Conservation (phyloP, 2,329 filamentous ascomycete genomes). For the Cladophialophora psammophila region DNA sequence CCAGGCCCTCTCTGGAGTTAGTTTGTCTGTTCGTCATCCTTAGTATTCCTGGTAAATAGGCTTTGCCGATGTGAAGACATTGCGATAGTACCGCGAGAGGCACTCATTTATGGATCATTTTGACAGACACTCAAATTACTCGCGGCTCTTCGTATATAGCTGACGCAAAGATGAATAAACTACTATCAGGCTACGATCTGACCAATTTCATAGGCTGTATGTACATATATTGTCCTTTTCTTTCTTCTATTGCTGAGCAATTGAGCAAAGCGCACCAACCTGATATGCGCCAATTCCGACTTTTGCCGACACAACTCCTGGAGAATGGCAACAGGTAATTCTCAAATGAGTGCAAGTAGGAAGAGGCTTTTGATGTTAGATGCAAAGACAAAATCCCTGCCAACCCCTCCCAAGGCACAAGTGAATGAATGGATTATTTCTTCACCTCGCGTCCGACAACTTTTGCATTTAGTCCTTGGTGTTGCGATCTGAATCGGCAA, state of each 20-base stretch:
- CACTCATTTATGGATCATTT: no score
- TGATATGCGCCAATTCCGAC: not conserved
- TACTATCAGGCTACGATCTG: not conserved
- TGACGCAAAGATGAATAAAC: not conserved
- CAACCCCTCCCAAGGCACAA: not conserved
- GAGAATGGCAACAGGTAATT: not conserved
- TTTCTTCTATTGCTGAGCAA: not conserved
- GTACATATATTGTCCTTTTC: not conserved
- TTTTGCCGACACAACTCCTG: not conserved
- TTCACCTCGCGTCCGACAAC: not conserved
- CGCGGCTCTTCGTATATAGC: not conserved
- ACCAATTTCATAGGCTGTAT: not conserved
- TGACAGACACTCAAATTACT: no score
- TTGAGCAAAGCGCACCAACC: not conserved
- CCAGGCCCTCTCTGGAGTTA: no score
- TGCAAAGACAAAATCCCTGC: no score
- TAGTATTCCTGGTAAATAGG: no score
- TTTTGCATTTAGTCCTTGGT: slow-evolving; percentile 28
- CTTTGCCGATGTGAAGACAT: no score
- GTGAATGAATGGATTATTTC: not conserved
- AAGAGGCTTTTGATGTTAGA: not conserved
- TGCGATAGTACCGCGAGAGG: no score
- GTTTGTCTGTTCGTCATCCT: no score
- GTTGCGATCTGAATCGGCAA: slow-evolving; percentile 29
- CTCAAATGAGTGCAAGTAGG: not conserved